A percentile compares a stretch with the other conserved stretches of the same genome.
Evolutionary conservation across 176 grass and related monocot genomes (phyloP).

Genomic region (Triticum turgidum): DNA sequence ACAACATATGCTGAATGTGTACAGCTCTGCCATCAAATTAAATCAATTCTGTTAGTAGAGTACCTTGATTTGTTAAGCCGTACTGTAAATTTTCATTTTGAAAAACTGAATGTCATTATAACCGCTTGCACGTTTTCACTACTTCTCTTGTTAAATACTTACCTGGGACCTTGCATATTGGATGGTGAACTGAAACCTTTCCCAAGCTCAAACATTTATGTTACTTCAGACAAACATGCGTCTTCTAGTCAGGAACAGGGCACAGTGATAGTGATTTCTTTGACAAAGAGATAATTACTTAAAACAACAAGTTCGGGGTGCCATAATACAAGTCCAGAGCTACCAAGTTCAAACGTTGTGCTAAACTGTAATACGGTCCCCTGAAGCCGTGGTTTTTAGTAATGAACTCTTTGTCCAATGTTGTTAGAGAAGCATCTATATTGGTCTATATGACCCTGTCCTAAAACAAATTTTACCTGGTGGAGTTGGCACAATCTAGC

Average conservation of each 20-base stretch:
- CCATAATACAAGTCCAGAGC: not conserved
- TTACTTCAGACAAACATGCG: not conserved
- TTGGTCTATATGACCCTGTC: not conserved
- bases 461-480: not conserved
- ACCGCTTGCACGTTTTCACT: not conserved
- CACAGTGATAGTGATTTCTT: not conserved
- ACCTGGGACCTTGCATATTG: not conserved
- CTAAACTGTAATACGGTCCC: not conserved
- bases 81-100: not conserved
- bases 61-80: not conserved
- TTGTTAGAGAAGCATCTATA: slow-evolving; percentile 12
- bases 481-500: not conserved
- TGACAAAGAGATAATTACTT: not conserved
- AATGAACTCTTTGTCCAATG: not conserved
- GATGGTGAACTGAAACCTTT: not conserved
- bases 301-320: not conserved
- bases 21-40: slow-evolving; percentile 19
- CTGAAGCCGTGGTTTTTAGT: not conserved
- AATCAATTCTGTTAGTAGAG: slow-evolving; percentile 7
- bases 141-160: not conserved
- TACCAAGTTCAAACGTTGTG: not conserved
- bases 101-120: not conserved
- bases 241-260: not conserved
- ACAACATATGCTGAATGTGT: not conserved
- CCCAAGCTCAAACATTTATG: not conserved